phyloP scores from a whole-genome alignment of 129 eudicot genomes.

The Flaveria trinervia region DNA sequence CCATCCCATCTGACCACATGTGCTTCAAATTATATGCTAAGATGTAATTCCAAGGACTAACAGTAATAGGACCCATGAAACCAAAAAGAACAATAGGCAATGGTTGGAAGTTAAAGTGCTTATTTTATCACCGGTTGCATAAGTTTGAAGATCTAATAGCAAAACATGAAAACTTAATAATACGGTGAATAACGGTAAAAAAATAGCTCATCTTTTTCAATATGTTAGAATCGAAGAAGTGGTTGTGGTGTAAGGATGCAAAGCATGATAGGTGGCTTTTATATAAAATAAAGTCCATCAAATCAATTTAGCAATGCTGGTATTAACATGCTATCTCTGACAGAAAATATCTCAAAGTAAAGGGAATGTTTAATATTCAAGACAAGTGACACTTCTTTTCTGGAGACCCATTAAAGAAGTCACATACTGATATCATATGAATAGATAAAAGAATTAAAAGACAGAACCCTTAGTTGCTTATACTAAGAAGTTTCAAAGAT shows the following conservation, averaged over 20 bases:
- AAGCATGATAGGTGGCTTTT: not conserved
- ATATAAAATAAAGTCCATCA: not conserved
- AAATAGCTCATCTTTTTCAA: too few relatives aligned
- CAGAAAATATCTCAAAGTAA: not conserved
- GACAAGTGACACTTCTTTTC: not conserved
- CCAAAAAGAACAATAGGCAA: not conserved
- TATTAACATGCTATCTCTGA: conserved; percentile 4
- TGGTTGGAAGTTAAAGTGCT: not conserved
- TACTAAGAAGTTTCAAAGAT: not conserved
- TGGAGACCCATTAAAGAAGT: too few relatives aligned
- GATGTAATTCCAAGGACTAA: too few relatives aligned
- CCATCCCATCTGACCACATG: too few relatives aligned
- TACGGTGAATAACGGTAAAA: too few relatives aligned
- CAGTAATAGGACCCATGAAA: not conserved
- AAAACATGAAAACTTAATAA: too few relatives aligned
- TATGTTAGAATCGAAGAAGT: not conserved
- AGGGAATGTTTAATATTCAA: not conserved
- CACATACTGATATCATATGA: too few relatives aligned
- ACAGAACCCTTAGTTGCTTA: not conserved
- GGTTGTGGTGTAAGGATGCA: not conserved
- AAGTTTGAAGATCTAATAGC: too few relatives aligned
- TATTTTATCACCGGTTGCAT: too few relatives aligned
- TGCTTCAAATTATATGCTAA: too few relatives aligned
- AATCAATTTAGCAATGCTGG: not conserved
- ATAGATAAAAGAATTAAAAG: not conserved